phyloP scores from a whole-genome alignment of 495 filamentous ascomycete genomes.

The Haplographium delicatum region DNA sequence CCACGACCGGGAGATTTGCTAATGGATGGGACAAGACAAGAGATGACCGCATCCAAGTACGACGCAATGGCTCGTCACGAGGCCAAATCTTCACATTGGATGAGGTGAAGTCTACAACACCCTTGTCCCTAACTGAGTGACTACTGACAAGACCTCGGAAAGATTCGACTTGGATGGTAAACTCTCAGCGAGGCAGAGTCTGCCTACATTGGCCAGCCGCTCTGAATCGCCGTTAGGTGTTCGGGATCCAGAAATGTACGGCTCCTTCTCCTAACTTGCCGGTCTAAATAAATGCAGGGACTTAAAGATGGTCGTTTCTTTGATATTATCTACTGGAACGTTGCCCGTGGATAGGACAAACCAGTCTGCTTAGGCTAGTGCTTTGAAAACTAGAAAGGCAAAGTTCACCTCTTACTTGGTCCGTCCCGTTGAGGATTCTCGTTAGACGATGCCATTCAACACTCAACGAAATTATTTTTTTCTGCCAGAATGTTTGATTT shows the following conservation, averaged over 20 bases:
- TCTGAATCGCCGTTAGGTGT: no score
- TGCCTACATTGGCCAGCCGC: not conserved
- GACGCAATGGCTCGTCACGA: conserved; percentile 22
- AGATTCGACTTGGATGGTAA: conserved; percentile 18
- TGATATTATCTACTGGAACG: no score
- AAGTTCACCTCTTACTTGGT: no score
- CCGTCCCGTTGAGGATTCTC: no score
- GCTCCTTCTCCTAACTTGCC: not conserved
- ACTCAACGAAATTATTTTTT: no score
- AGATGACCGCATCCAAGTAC: conserved; percentile 25
- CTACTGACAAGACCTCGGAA: not conserved
- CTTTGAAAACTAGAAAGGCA: no score
- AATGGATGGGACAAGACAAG: conserved; percentile 17
- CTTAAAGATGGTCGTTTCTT: no score
- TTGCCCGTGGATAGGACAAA: no score
- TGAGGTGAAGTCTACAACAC: conserved; percentile 3
- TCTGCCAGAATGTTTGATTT: no score
- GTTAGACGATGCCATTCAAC: no score
- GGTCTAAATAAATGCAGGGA: conserved; percentile 7
- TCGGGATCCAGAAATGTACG: no score
- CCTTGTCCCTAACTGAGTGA: not conserved
- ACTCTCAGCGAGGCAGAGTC: conserved; percentile 9
- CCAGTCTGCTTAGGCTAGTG: no score
- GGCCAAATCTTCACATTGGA: conserved; percentile 14
- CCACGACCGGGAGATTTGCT: conserved; percentile 25